A percentile compares a stretch with the other conserved stretches of the same genome.
Conservation (phyloP, 2,329 filamentous ascomycete species). For the Colletotrichum musicola region DNA sequence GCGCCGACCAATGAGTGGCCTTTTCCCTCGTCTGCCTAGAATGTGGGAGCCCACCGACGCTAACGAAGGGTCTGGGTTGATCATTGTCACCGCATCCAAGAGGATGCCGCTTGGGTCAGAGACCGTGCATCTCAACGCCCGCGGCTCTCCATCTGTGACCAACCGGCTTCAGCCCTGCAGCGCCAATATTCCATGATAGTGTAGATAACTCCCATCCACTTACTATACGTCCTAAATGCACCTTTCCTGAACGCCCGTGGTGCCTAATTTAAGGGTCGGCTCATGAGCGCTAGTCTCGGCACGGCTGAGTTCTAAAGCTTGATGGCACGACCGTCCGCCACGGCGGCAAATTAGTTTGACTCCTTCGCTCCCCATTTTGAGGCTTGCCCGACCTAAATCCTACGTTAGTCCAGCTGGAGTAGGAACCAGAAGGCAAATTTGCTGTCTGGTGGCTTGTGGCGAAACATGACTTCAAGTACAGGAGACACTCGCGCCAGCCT, state of each 20-base stretch:
- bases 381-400: too few relatives aligned
- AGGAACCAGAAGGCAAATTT: not conserved
- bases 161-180: conserved; percentile 11
- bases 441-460: not conserved
- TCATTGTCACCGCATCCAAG: not conserved
- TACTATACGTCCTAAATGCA: not conserved
- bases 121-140: not conserved
- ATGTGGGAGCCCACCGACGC: not conserved
- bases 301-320: not conserved
- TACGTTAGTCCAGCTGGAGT: too few relatives aligned
- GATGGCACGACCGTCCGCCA: not conserved
- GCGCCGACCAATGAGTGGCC: too few relatives aligned
- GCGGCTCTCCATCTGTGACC: not conserved
- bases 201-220: not conserved
- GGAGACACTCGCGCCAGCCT: too few relatives aligned
- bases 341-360: not conserved
- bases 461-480: not conserved
- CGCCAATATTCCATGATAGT: not conserved
- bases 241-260: not conserved
- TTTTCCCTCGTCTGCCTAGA: too few relatives aligned
- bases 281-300: not conserved
- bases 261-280: not conserved
- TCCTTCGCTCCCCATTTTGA: not conserved
- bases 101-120: not conserved
- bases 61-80: not conserved